phyloP scores from a whole-genome alignment of 2,329 filamentous ascomycete species.

The Hirsutella minnesotensis region DNA sequence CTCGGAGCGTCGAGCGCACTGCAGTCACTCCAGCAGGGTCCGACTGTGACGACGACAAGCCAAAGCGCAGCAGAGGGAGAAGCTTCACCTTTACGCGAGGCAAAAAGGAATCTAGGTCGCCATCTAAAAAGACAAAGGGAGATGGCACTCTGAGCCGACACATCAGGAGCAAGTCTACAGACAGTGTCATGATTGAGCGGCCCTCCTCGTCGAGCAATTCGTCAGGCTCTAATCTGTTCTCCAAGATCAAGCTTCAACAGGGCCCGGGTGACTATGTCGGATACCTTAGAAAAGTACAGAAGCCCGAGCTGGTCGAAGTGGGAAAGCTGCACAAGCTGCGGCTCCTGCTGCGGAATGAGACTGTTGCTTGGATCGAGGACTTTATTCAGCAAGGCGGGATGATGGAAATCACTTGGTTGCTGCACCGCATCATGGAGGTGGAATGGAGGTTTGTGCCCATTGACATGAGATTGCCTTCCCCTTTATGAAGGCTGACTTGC shows the following conservation, averaged over 20 bases:
- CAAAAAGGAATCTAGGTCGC: slow-evolving; percentile 51
- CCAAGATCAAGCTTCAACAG: slow-evolving; percentile 62
- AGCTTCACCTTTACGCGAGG: slow-evolving; percentile 67
- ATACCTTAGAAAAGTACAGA: slow-evolving; percentile 70
- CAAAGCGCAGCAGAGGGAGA: slow-evolving; percentile 31
- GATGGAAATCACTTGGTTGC: slow-evolving; percentile 74
- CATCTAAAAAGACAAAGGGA: slow-evolving; percentile 62
- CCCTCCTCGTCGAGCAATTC: slow-evolving; percentile 39
- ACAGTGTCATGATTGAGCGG: slow-evolving; percentile 53
- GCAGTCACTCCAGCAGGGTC: slow-evolving; percentile 20
- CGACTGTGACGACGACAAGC: slow-evolving; percentile 35
- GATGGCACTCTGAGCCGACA: slow-evolving; percentile 52
- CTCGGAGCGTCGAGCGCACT: slow-evolving; percentile 23
- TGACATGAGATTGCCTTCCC: neutral
- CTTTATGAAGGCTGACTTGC: slow-evolving; percentile 6
- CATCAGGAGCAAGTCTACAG: slow-evolving; percentile 60
- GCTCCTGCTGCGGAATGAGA: slow-evolving; percentile 83
- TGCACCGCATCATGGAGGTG: slow-evolving; percentile 87
- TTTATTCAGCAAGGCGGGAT: slow-evolving; percentile 87
- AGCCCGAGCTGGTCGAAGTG: slow-evolving; percentile 80
- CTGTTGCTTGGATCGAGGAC: slow-evolving; percentile 85
- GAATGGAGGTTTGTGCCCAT: slow-evolving; percentile 65
- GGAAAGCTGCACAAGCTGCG: slow-evolving; percentile 89
- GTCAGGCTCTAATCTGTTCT: slow-evolving; percentile 45
- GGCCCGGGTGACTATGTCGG: slow-evolving; percentile 74